phyloP scores from a whole-genome alignment of 192 early-diverging fungal genomes.

The Backusella macrospora region DNA sequence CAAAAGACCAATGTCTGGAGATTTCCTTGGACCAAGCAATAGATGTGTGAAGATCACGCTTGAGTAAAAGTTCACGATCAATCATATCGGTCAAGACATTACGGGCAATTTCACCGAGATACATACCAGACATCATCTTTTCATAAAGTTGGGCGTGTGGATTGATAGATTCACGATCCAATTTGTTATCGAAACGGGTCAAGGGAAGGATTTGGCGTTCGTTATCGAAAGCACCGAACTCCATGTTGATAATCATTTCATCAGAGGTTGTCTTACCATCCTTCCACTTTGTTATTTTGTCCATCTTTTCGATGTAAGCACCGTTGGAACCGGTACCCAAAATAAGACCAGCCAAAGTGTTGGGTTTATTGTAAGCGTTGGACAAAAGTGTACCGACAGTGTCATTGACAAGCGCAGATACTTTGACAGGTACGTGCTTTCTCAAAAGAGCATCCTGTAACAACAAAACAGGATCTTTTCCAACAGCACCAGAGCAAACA shows the following conservation, averaged over 20 bases:
- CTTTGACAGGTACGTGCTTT: constrained; percentile 74
- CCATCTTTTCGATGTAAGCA: constrained; percentile 87
- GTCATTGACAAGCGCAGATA: constrained; percentile 94
- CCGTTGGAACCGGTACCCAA: constrained; percentile 96
- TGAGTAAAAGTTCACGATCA: constrained; percentile 79
- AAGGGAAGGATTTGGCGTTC: constrained; percentile 80
- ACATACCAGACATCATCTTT: constrained; percentile 95
- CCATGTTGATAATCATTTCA: constrained; percentile 95
- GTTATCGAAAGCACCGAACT: constrained; percentile 93
- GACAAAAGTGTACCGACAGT: constrained; percentile 93
- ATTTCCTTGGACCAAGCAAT: constrained; percentile 52
- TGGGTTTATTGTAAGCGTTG: constrained; percentile 81
- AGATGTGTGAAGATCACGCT: constrained; percentile 46
- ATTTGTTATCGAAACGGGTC: constrained; percentile 82
- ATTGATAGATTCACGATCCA: constrained; percentile 86
- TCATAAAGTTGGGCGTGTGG: constrained; percentile 87
- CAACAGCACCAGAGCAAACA: constrained; percentile 71
- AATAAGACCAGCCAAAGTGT: constrained; percentile 87
- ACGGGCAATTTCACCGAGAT: constrained; percentile 89
- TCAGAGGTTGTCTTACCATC: constrained; percentile 46
- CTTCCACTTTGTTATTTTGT: constrained; percentile 74
- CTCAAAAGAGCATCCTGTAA: constrained; percentile 80
- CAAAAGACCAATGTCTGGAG: constrained; percentile 75
- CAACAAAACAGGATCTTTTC: constrained; percentile 81
- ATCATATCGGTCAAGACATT: constrained; percentile 81